Evolutionary conservation across 805 yeast species (phyloP), one percentile per base, ranked within the genome.

Genomic region (Metschnikowia arizonensis): DNA sequence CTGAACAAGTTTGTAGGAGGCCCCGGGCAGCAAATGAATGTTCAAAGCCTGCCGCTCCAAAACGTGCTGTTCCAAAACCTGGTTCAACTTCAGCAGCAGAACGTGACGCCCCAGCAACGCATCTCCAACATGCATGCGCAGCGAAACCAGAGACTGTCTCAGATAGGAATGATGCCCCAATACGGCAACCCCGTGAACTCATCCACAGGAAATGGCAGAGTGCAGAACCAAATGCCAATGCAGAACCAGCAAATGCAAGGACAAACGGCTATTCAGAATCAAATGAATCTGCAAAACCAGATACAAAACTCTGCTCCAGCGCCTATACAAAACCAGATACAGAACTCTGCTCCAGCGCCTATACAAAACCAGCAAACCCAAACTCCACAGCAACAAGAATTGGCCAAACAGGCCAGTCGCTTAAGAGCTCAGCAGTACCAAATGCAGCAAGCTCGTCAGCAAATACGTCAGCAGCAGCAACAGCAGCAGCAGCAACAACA

Each of bases 361-460:
- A 36, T 36, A 14, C 40, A 25, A 24, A 37, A 19, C 18, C 40
- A 28, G 24, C 50, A 44, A 17, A 42, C 30, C 24, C 47, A 39
- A 11, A 40, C 26, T 10, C 46, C 46, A 11, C 53, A 42, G 42
- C 51, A 47, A 11, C 49, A 40, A 24, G 50, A 47, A 14, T 39
- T 49, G 43, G 45, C 49, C 35, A 50, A 50, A 29, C 53, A 51
- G 19, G 53, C 50, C 8, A 46, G 39, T 15, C 47, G 45, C 10
- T 36, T 53, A n/a, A 41, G 54, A 5, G 52, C 54, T 1, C 56
- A 53, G 31, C 52, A 53, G 33, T 38, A 46, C 23, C 55, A 50
- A 32, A 45, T 50, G 21, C 56, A 46, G 24, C 50, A 47, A 21
- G 26, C 26, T 5, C 26, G 26, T 5, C 54, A 50, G 24, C 54